Base-by-base conservation (phyloP, 305 asterid genomes). In the Fraxinus nigra region DNA sequence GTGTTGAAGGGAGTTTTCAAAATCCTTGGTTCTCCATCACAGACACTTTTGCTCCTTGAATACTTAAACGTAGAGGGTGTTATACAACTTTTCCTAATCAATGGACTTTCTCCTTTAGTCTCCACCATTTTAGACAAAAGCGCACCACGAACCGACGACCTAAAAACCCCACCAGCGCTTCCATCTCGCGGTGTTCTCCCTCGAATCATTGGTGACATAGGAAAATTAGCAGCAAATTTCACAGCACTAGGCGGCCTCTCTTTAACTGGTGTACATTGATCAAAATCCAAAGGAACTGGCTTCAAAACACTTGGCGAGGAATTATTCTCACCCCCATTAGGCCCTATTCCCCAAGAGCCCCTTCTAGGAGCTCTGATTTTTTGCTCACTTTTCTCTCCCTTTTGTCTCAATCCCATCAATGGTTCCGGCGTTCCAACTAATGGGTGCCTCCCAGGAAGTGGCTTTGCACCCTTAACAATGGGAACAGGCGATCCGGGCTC, bases 401-500 rank as follows among this genome's bases (percentile, higher is more conserved):
- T 96, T 51, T 77, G 82, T 79, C 97, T 84, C 51, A 94, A 85
- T 30, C 97, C 97, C 98, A 93, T 91, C 28, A 97, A 81, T 3
- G 98, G 98, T 86, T 97, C 99, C 5, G 99, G 99, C 1, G 98
- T 93, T 5, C 98, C 98, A 5, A 94, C 76, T 46, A 96, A 37
- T 0, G 98, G 99, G 89, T 96, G 98, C 63, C 98, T 84, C 0
- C 99, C 99, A 0, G 99, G 98, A 0, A 97, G 88, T 4, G 97
- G 92, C 40, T 92, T 92, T 0, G 97, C 94, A 0, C 98, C 98
- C 79, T 84, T 90, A 0, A 93, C 91, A 1, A 93, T 63, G 0
- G 99, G 99, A 35, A 97, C 98, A 5, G 99, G 99, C 1, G 99
- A 97, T 0, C 98, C 98, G 5, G 98, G 97, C 82, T 97, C 98